phyloP scores from a whole-genome alignment of 345 rosid species.

The Syzygium grande region DNA sequence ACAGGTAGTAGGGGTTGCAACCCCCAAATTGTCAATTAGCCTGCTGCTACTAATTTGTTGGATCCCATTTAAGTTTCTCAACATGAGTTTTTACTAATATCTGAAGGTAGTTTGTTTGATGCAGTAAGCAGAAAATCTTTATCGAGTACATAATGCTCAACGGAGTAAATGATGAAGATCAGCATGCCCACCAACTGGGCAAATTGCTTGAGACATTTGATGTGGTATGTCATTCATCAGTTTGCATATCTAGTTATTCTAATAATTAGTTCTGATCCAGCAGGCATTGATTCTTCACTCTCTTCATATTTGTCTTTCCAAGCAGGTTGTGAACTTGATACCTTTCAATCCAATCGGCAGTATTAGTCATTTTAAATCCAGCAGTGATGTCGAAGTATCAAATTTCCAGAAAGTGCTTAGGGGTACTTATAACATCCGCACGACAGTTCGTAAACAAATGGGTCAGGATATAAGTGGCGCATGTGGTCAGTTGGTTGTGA shows the following conservation, averaged over 20 bases:
- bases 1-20: conserved; percentile 31
- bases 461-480: conserved; percentile 94
- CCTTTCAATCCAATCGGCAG: conserved; percentile 88
- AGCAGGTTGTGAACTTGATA: conserved; percentile 88
- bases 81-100: neutral
- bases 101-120: neutral
- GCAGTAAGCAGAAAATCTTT: conserved; percentile 74
- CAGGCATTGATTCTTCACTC: neutral
- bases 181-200: conserved; percentile 74
- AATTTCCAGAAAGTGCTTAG: conserved; percentile 80
- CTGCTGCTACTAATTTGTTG: neutral
- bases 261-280: neutral
- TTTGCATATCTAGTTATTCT: neutral
- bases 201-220: conserved; percentile 70
- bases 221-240: conserved; percentile 53
- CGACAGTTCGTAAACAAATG: conserved; percentile 84
- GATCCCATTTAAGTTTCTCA: neutral
- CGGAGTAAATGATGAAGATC: conserved; percentile 83
- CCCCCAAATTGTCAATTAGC: neutral
- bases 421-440: conserved; percentile 61
- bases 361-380: conserved; percentile 57
- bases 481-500: conserved; percentile 90
- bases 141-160: conserved; percentile 97
- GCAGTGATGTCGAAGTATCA: conserved; percentile 44
- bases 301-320: conserved; percentile 1